Evolutionary conservation across 1,284 basidiomycete genomes (phyloP).

Genomic region (Papiliotrema flavescens): DNA sequence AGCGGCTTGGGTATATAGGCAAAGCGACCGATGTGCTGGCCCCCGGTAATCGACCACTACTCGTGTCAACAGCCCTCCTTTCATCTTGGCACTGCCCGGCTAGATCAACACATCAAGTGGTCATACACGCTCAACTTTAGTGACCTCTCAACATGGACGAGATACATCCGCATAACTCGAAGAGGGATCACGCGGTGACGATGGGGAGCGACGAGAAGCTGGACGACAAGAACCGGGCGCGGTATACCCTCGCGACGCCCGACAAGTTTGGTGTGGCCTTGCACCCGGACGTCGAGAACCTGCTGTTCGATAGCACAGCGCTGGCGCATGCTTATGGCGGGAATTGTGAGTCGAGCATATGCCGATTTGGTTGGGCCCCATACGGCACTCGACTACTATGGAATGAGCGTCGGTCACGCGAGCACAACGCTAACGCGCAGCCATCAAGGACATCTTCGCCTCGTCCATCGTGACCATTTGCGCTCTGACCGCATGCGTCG

Average conservation of each 20-base stretch:
- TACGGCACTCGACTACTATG: too few species aligned
- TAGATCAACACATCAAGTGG: too few species aligned
- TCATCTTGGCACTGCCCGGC: too few species aligned
- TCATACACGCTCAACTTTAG: too few species aligned
- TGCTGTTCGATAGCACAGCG: background rate
- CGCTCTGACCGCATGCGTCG: constrained; percentile 16
- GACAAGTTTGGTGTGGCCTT: background rate
- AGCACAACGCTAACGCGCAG: background rate
- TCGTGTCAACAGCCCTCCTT: too few species aligned
- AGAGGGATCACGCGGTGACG: too few species aligned
- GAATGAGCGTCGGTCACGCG: too few species aligned
- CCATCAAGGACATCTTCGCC: constrained; percentile 14
- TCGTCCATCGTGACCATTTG: constrained; percentile 13
- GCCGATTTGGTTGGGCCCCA: background rate
- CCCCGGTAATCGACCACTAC: background rate
- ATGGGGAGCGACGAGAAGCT: background rate
- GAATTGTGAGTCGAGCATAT: background rate
- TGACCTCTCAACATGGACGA: too few species aligned
- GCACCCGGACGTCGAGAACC: background rate
- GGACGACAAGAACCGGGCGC: background rate
- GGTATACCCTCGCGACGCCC: background rate
- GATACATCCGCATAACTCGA: too few species aligned
- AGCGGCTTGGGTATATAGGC: too few species aligned
- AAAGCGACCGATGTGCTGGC: background rate
- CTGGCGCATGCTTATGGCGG: background rate